Evolutionary conservation across 2,329 filamentous ascomycete genomes (phyloP), one percentile per base, ranked within the genome.

Genomic region (Claviceps sp.): DNA sequence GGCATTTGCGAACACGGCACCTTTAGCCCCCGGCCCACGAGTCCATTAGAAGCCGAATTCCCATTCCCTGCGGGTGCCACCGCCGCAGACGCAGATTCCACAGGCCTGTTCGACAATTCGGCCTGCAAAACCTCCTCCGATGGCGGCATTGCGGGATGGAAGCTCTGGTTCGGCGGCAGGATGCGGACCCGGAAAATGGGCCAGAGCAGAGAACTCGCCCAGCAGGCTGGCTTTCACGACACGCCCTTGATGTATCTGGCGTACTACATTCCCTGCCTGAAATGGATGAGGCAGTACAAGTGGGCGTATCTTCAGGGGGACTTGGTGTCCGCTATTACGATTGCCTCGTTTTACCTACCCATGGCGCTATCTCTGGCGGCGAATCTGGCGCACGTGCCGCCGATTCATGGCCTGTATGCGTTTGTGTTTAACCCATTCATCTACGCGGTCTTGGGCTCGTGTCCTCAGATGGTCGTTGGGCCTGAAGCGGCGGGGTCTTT

Each of bases 281-380:
- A 85, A 57, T 98, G 93, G 93, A 84, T 95, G 56, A 76, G 75
- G 50, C 88, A 95, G 69, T 98, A 98, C 68, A 81, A 79, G 59
- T 83, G 81, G 77, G 78, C 81, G 3, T 95, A 87, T 67, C 68
- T 97, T 47, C 81, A 84, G 59, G 93, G 93, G 47, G 93, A 98
- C 67, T 70, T 97, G 18, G 74, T 95, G 14, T 85, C 91, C 8
- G 90, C 91, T 48, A 67, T 97, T 56, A 97, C 93, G n/a, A 85
- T 98, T 72, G 88, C 91, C n/a, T 95, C 90, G 26, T 93, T 98
- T 71, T 98, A 98, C 67, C 85, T 98, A 40, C 93, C 93, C 50
- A 96, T 98, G 90, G 86, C 89, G 0, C 78, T 98, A 14, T 97
- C 93, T 0, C 85, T 94, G 57, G 89, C 93, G 52, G 82, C 88